phyloP scores from a whole-genome alignment of 2,329 filamentous ascomycete genomes.

The Fusarium caatingaense region DNA sequence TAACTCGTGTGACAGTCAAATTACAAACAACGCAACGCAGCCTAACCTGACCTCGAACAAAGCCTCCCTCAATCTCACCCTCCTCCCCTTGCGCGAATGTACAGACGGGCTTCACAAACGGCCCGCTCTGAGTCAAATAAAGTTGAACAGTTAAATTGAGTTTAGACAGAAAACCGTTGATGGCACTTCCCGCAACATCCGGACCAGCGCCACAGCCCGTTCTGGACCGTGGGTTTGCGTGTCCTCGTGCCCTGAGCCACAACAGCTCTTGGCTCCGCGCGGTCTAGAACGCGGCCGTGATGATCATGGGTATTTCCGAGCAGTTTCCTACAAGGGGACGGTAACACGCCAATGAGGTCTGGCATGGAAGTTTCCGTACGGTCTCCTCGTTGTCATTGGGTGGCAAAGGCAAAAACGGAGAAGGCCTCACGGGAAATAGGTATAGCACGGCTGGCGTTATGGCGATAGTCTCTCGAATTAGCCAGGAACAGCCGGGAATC shows the following conservation, averaged over 20 bases:
- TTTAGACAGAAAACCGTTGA: constrained; percentile 19
- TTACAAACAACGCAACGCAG: constrained; percentile 8
- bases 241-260: not conserved
- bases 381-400: constrained; percentile 16
- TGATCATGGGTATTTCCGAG: constrained; percentile 40
- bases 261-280: not conserved
- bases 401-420: not conserved
- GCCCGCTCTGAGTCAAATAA: not conserved
- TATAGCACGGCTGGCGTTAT: constrained; percentile 3
- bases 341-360: constrained; percentile 3
- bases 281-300: constrained; percentile 22
- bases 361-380: not conserved
- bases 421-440: not conserved
- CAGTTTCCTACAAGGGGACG: constrained; percentile 31
- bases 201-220: constrained; percentile 29
- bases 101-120: constrained; percentile 5
- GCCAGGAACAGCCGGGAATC: constrained; percentile 17
- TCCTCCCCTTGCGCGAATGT: not conserved
- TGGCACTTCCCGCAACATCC: constrained; percentile 23
- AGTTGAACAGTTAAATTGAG: not conserved
- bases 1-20: constrained; percentile 13
- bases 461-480: constrained; percentile 7
- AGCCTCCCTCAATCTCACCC: not conserved
- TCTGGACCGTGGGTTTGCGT: constrained; percentile 27
- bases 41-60: not conserved